phyloP scores from a whole-genome alignment of 768 basidiomycete genomes.

The Inosperma sp. region DNA sequence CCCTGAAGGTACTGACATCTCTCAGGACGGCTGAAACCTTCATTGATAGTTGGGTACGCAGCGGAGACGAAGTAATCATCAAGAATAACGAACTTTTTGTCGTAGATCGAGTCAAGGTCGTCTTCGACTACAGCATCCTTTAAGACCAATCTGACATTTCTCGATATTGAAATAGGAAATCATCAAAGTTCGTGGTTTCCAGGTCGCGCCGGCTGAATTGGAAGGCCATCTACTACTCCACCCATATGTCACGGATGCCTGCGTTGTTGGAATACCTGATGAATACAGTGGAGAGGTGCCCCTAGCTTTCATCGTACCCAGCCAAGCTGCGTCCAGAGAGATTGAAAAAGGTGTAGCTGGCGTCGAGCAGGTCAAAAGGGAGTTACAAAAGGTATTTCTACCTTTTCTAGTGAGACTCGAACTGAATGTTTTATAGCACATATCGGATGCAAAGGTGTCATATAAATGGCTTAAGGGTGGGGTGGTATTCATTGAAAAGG shows the following conservation, averaged over 20 bases:
- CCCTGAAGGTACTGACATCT: neutral
- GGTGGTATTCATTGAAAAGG: constrained; percentile 54
- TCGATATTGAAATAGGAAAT: constrained; percentile 46
- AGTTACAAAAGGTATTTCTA: constrained; percentile 50
- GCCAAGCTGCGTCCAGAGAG: constrained; percentile 35
- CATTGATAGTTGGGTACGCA: constrained; percentile 60
- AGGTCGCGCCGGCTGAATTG: constrained; percentile 64
- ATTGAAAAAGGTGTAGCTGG: constrained; percentile 31
- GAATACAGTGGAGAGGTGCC: constrained; percentile 77
- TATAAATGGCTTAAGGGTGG: constrained; percentile 64
- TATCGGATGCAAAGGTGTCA: constrained; percentile 50
- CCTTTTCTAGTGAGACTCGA: neutral
- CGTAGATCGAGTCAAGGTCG: constrained; percentile 72
- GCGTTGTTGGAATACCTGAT: constrained; percentile 64
- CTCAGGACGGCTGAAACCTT: constrained; percentile 62
- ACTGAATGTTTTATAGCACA: constrained; percentile 36
- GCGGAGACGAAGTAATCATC: constrained; percentile 71
- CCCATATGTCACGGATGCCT: constrained; percentile 55
- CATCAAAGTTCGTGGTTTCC: constrained; percentile 58
- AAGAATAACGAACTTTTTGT: constrained; percentile 59
- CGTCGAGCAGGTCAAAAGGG: constrained; percentile 37
- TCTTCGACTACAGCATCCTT: neutral
- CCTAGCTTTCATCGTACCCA: constrained; percentile 61
- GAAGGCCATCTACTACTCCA: constrained; percentile 62
- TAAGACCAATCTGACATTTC: neutral